A percentile compares a stretch with the other conserved stretches of the same genome.
These are phyloP conservation scores for Lepraria neglecta DNA, from an alignment of 495 filamentous ascomycete species.

Conservation along the genomic window DNA sequence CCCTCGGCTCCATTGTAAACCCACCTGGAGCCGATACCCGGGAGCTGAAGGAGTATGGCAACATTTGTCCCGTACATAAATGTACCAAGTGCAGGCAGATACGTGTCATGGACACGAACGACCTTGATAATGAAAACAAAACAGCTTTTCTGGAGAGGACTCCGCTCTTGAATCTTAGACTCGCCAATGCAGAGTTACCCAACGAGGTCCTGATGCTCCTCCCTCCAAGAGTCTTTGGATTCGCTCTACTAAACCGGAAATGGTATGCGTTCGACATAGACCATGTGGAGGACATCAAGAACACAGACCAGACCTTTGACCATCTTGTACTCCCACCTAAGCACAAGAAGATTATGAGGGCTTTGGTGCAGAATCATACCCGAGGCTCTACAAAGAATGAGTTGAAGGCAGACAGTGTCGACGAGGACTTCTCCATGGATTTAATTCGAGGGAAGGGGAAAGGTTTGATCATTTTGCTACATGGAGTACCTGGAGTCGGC, in stretches of 20 bases:
- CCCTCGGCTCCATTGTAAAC: too few species aligned
- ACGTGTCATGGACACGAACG: too few species aligned
- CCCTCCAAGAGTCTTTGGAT: conserved; percentile 6
- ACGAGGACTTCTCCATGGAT: conserved; percentile 22
- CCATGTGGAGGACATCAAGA: neutral
- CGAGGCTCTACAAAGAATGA: neutral
- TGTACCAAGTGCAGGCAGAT: too few species aligned
- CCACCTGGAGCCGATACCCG: neutral
- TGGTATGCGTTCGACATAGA: conserved; percentile 5
- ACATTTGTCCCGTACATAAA: too few species aligned
- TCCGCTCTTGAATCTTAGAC: neutral
- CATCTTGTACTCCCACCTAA: conserved; percentile 22
- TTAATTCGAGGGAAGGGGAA: conserved; percentile 35
- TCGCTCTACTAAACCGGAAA: neutral
- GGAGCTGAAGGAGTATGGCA: too few species aligned
- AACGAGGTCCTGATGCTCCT: conserved; percentile 1
- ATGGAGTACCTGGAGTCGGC: conserved; percentile 44
- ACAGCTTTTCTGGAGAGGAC: neutral
- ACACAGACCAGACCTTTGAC: neutral
- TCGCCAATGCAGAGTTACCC: too few species aligned
- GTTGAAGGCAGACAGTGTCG: neutral
- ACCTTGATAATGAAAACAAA: too few species aligned
- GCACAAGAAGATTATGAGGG: conserved; percentile 27
- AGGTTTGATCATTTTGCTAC: conserved; percentile 47
- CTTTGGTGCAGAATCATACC: conserved; percentile 29